A percentile compares a stretch with the other conserved stretches of the same genome.
Conservation (phyloP, 2,329 filamentous ascomycete species). For the Fusarium sp. region DNA sequence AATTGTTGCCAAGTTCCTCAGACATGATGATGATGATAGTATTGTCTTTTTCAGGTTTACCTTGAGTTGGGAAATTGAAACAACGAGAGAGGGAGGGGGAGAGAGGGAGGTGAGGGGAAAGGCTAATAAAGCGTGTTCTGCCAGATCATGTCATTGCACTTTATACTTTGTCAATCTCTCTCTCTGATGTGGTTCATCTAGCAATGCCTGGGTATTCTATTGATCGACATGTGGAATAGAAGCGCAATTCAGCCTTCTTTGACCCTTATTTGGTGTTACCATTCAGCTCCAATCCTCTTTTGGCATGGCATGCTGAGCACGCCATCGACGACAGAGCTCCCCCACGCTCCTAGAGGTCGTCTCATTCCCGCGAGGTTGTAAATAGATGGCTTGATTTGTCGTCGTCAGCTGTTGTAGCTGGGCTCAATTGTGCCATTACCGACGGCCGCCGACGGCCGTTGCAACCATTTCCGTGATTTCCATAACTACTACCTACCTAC, state of each 20-base stretch:
- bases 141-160: constrained; percentile 29
- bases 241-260: background rate
- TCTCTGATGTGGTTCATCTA: background rate
- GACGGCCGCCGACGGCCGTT: constrained; percentile 33
- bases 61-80: too few species aligned
- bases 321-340: constrained; percentile 31
- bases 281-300: constrained; percentile 28
- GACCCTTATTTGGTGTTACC: constrained; percentile 1
- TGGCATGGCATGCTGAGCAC: constrained; percentile 36
- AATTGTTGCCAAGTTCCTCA: constrained; percentile 65
- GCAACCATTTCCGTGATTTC: background rate
- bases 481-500: too few species aligned
- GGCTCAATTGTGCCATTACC: constrained; percentile 16
- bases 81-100: constrained; percentile 29
- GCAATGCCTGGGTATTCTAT: background rate
- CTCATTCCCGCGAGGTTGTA: background rate
- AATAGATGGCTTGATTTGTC: constrained; percentile 19
- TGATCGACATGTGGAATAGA: background rate
- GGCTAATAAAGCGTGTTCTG: background rate
- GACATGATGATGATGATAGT: constrained; percentile 44
- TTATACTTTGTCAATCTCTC: constrained; percentile 36
- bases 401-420: background rate
- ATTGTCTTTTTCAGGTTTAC: background rate
- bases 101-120: constrained; percentile 11
- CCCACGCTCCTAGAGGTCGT: constrained; percentile 27